Conservation (phyloP, 2,329 filamentous ascomycete species). For the Aspergillus costaricaensis region DNA sequence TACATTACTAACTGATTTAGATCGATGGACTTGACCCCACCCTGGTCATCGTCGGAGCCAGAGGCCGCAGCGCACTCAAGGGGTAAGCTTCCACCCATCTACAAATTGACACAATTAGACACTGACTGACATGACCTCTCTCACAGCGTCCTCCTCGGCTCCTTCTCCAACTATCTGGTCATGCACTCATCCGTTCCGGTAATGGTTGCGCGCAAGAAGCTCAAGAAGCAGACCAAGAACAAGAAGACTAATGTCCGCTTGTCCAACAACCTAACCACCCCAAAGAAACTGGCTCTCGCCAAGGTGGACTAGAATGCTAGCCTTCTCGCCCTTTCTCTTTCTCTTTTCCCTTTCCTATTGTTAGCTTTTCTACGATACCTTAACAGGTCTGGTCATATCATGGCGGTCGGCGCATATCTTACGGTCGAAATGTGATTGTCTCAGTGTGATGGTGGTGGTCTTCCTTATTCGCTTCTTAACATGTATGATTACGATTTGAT, state of each 20-base stretch:
- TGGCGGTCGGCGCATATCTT: conserved; percentile 6
- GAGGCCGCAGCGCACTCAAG: conserved; percentile 88
- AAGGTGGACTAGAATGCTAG: conserved; percentile 66
- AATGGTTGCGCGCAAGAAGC: conserved; percentile 92
- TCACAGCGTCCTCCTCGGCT: conserved; percentile 82
- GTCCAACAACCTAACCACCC: conserved; percentile 78
- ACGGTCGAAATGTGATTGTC: not conserved
- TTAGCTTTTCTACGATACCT: not conserved
- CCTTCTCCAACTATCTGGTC: conserved; percentile 95
- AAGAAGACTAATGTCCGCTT: conserved; percentile 70
- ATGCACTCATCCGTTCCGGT: conserved; percentile 96
- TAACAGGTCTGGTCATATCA: not conserved
- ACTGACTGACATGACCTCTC: not conserved
- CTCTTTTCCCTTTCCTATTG: not conserved
- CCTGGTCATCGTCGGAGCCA: conserved; percentile 86
- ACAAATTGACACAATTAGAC: no score
- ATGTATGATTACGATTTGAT: conserved; percentile 15
- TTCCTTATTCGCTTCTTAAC: conserved; percentile 1
- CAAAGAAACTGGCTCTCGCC: conserved; percentile 68
- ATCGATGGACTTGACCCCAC: conserved; percentile 92
- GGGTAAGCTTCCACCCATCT: conserved; percentile 61
- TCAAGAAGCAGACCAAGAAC: conserved; percentile 78
- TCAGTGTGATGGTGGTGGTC: not conserved
- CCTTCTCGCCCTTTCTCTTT: not conserved
- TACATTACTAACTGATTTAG: conserved; percentile 30